Evolutionary conservation across 768 basidiomycete genomes (phyloP).

Genomic region (Clitopilus passeckerianus): DNA sequence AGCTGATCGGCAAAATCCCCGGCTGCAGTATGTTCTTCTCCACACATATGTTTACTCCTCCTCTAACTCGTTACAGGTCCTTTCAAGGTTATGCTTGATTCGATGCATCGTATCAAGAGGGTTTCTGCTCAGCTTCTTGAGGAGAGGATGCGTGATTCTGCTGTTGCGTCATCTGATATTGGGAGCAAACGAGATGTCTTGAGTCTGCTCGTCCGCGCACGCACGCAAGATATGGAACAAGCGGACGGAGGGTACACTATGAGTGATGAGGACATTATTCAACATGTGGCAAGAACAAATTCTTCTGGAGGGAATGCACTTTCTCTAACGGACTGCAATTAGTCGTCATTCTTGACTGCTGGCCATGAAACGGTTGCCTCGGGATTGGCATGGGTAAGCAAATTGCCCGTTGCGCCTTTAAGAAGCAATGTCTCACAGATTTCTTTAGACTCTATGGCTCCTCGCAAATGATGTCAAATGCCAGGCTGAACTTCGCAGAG

Average conservation of each 20-base stretch:
- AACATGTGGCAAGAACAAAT: slow-evolving; percentile 37
- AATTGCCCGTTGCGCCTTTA: neutral
- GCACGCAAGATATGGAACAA: slow-evolving; percentile 28
- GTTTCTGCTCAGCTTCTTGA: slow-evolving; percentile 34
- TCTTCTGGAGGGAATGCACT: neutral
- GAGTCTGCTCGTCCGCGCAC: slow-evolving; percentile 40
- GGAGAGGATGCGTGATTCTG: slow-evolving; percentile 33
- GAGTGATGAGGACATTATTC: slow-evolving; percentile 44
- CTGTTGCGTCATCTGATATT: slow-evolving; percentile 25
- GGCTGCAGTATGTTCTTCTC: slow-evolving; percentile 9
- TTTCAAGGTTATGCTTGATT: slow-evolving; percentile 22
- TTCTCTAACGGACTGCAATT: slow-evolving; percentile 8
- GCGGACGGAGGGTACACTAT: slow-evolving; percentile 31
- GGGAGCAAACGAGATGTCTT: slow-evolving; percentile 46
- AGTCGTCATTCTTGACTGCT: slow-evolving; percentile 45
- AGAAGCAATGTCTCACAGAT: neutral
- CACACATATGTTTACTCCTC: neutral
- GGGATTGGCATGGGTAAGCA: slow-evolving; percentile 41
- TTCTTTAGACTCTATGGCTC: slow-evolving; percentile 41
- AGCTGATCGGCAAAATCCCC: slow-evolving; percentile 19
- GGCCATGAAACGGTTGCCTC: slow-evolving; percentile 43
- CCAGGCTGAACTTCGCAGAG: slow-evolving; percentile 48
- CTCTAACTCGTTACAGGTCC: slow-evolving; percentile 18
- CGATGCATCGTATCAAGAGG: slow-evolving; percentile 35
- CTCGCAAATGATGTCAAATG: slow-evolving; percentile 44